Evolutionary conservation across 768 basidiomycete genomes (phyloP), one percentile per base, ranked within the genome.

Genomic region (Rhodosporidiobolus sp.): DNA sequence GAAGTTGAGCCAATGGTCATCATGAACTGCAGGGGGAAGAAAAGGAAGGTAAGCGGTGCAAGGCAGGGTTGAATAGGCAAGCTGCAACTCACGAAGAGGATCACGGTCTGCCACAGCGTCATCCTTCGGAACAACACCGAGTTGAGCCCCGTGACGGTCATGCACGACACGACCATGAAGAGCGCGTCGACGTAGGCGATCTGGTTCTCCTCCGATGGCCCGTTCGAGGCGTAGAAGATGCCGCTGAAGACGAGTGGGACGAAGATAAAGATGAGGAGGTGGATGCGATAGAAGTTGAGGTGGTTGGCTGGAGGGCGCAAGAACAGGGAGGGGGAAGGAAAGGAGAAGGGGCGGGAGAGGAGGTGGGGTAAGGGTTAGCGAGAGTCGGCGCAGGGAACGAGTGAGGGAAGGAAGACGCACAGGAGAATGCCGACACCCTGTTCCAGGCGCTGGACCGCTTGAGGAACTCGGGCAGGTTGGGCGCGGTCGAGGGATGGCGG

Each of bases 201-300:
- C 56, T 85, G 87, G 77, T 86, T 86, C 58, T 83, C 81, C 54
- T 90, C 68, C 50, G 30, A 22, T 1, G 72, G 52, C 26, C 80
- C 92, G 84, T 93, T 93, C 81, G 86, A 86, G 34, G 87, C 91
- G 78, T 90, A 96, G 78, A 96, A 86, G 63, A 97, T 87, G 49
- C 82, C 87, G 28, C 91, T 90, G 74, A 87, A 86, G 65, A 94
- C 82, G 74, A 96, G 84, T 4, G 94, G 94, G 0, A 87, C 87
- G 79, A 91, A 85, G 11, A 87, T 88, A 70, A 76, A 70, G 64
- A 38, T 67, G 57, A 76, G 38, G 63, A 79, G 58, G 55, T 79
- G 78, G 32, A 88, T 78, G 74, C 88, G 85, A 76, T 85, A 89
- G 76, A 89, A 89, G 78, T 89, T 90, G 78, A 89, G 87, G 60